phyloP scores from a whole-genome alignment of 352 stramenopile genomes.

The Peronospora tabacina region DNA sequence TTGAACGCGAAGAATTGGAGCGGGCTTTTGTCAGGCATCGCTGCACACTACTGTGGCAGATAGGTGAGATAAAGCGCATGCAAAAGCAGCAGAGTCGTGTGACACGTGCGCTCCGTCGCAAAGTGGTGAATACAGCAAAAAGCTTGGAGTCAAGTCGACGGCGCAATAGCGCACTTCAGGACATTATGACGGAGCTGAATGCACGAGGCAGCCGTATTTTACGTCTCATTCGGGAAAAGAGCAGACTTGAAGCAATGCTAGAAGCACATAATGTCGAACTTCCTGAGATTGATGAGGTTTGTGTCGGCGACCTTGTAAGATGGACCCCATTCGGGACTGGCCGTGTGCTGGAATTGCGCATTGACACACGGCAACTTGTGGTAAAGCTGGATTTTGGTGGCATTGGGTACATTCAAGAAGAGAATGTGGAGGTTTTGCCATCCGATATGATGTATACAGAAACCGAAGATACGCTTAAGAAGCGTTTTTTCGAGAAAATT shows the following conservation, averaged over 20 bases:
- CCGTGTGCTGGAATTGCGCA: slow-evolving; percentile 33
- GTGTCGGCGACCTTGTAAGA: slow-evolving; percentile 48
- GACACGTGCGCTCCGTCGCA: slow-evolving; percentile 32
- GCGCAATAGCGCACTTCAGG: slow-evolving; percentile 61
- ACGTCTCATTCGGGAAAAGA: slow-evolving; percentile 57
- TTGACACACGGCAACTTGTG: slow-evolving; percentile 36
- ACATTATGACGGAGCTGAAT: slow-evolving; percentile 79
- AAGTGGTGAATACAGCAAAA: slow-evolving; percentile 47
- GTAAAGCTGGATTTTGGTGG: slow-evolving; percentile 39
- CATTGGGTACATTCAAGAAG: slow-evolving; percentile 48
- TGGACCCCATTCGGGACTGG: slow-evolving; percentile 38
- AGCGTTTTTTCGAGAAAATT: slow-evolving; percentile 64
- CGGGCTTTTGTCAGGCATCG: slow-evolving; percentile 61
- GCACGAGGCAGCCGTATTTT: slow-evolving; percentile 42
- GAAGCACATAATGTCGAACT: slow-evolving; percentile 33
- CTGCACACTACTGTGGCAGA: slow-evolving; percentile 51
- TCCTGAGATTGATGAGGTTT: slow-evolving; percentile 57
- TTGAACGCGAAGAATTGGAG: slow-evolving; percentile 73
- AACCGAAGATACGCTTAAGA: slow-evolving; percentile 46
- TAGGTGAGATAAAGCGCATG: slow-evolving; percentile 59
- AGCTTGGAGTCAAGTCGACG: slow-evolving; percentile 58
- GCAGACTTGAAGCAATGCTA: slow-evolving; percentile 45
- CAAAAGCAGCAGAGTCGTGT: slow-evolving; percentile 64
- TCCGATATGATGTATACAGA: slow-evolving; percentile 47
- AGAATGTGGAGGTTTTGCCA: slow-evolving; percentile 45